Evolutionary conservation across 1,139 yeast species (phyloP), one percentile per base, ranked within the genome.

Genomic region (Yamadazyma buinensis): DNA sequence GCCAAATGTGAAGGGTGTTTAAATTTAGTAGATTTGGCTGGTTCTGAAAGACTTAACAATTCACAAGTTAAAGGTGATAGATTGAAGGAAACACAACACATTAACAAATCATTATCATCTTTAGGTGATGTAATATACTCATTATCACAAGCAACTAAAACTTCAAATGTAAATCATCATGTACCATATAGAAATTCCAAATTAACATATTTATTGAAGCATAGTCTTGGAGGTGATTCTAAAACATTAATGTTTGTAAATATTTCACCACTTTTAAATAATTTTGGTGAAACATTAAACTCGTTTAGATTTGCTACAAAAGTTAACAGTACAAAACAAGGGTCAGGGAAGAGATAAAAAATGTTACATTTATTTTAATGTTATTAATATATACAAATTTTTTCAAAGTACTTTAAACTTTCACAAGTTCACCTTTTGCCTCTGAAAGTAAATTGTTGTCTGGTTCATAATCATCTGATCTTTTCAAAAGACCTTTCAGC

Each of bases 231-330:
- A 2, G 97, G 96, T 0, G 74, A 77, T 38, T 85, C 96, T 1
- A 92, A 90, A 55, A 88, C 97, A 0, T 65, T 92, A 39, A 88
- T 92, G 97, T 84, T 92, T 67, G 97, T 88, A 11, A 90, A 88
- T 49, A 72, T 90, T 5, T 84, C 96, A 2, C 90, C 96, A 4
- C 59, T 74, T 32, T 57, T 55, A 15, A 61, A 61, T 19, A 85
- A 85, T 54, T 69, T 80, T 33, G 76, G 70, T 44, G 98, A 92
- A 53, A 83, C 95, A 0, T 50, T 90, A 18, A 86, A 86, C 50
- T 86, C 96, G 0, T 64, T 92, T 38, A 66, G 97, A 35, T 92
- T 92, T 67, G 98, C 97, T 1, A 76, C 88, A 6, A 86, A 87
- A 44, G 92, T 84, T 2, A 81, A 81, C 47, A 62, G 64, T 28